Evolutionary conservation across 768 basidiomycete species (phyloP), one percentile per base, ranked within the genome.

Genomic region (Tricholoma flavovirens): DNA sequence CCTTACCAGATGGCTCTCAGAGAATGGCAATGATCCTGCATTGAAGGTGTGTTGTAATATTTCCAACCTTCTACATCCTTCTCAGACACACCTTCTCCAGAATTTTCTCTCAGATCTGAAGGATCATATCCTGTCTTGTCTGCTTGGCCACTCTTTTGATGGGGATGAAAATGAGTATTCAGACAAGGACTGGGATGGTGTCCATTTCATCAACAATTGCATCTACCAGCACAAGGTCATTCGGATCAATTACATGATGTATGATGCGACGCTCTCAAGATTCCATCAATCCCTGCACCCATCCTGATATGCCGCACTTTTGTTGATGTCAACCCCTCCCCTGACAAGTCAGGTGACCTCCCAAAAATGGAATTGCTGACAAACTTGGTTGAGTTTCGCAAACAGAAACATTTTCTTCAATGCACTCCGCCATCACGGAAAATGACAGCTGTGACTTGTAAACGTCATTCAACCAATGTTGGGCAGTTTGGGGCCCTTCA

Each of bases 171-270:
- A 56, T 2, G 49, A 43, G 4, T 62, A 64, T 33, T 57, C 45
- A 1, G 30, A 58, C 10, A 53, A 38, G 2, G 58, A 67, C 35
- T 56, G 59, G 5, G 9, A 55, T 1, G 45, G 54, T 17, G 60
- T 71, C 0, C 57, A 58, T 7, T 62, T 71, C 29, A 11, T 35
- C 15, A 46, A 65, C 26, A 49, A 61, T 24, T 38, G 50, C 10
- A 57, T 69, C 24, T 70, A 63, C 52, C 21, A 49, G 19, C 65
- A 69, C 52, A 59, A 55, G 38, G 59, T 62, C 3, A 49, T 59
- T 1, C 63, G 62, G 0, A 40, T 77, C 60, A 74, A 77, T 62
- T 77, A 74, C 57, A 77, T 72, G 0, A 72, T 73, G 0, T 79
- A 78, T 61, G 69, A 79, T 60, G 42, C 67, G 66, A 15, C 65